Percentiles rank a stretch among this genome's conserved stretches.
phyloP scores from a whole-genome alignment of 2,329 filamentous ascomycete genomes.

The Beauveria pseudobassiana region DNA sequence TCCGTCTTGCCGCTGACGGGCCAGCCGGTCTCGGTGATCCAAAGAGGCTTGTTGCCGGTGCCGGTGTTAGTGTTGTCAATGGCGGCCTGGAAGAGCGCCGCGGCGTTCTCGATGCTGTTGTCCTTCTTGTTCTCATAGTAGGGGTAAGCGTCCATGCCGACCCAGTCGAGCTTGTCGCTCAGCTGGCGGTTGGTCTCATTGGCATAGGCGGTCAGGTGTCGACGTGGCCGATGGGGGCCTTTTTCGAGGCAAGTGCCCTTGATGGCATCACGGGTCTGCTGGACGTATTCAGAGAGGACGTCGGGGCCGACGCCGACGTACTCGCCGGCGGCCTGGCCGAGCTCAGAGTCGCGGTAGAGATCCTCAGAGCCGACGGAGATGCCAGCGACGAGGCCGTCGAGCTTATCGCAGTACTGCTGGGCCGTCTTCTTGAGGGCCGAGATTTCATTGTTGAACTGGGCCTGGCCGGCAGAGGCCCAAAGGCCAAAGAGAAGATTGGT shows the following conservation, averaged over 20 bases:
- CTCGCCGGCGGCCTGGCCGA: slow-evolving; percentile 54
- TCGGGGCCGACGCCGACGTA: slow-evolving; percentile 56
- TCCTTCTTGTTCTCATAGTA: slow-evolving; percentile 68
- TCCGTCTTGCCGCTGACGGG: slow-evolving; percentile 61
- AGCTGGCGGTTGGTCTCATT: slow-evolving; percentile 66
- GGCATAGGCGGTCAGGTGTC: slow-evolving; percentile 78
- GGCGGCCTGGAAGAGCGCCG: slow-evolving; percentile 61
- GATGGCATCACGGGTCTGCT: slow-evolving; percentile 57
- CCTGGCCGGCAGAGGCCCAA: slow-evolving; percentile 66
- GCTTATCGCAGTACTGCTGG: slow-evolving; percentile 55
- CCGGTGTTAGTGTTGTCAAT: slow-evolving; percentile 51
- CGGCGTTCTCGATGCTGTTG: slow-evolving; percentile 59
- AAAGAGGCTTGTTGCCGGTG: slow-evolving; percentile 62
- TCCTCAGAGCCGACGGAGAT: slow-evolving; percentile 87
- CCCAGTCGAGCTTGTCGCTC: slow-evolving; percentile 63
- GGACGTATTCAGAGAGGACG: slow-evolving; percentile 61
- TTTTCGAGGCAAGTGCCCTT: slow-evolving; percentile 50
- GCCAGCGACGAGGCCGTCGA: slow-evolving; percentile 63
- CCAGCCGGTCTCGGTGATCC: slow-evolving; percentile 87
- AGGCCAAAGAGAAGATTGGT: slow-evolving; percentile 75
- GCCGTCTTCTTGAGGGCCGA: slow-evolving; percentile 64
- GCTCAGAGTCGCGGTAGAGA: slow-evolving; percentile 71
- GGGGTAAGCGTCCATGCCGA: slow-evolving; percentile 79
- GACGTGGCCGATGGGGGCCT: slow-evolving; percentile 67
- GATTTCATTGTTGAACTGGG: slow-evolving; percentile 63